These are phyloP conservation scores for Macrophomina phaseolina DNA, from an alignment of 2,329 filamentous ascomycete species.

Conservation along the genomic window DNA sequence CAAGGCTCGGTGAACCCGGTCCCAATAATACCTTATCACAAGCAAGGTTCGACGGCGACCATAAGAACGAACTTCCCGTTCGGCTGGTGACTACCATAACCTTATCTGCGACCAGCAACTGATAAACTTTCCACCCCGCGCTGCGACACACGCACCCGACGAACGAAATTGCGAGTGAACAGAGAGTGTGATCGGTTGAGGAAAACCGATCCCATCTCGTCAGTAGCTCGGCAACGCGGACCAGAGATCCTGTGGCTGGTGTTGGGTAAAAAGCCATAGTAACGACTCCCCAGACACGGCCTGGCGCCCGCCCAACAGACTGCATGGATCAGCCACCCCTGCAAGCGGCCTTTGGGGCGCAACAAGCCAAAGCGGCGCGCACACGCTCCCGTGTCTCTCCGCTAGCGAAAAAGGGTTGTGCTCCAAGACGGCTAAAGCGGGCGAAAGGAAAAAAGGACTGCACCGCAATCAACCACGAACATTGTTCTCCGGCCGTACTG, in stretches of 20 bases:
- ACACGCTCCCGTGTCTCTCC: conserved; percentile 18
- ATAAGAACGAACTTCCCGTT: background rate
- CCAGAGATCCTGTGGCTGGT: background rate
- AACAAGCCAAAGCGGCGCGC: conserved; percentile 10
- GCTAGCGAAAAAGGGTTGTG: background rate
- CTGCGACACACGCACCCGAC: background rate
- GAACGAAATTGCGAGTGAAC: background rate
- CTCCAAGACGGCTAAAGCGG: conserved; percentile 17
- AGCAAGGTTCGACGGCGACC: background rate
- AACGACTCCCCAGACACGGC: background rate
- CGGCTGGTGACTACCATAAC: background rate
- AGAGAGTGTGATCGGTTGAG: too few relatives aligned
- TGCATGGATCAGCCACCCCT: background rate
- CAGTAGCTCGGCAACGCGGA: background rate
- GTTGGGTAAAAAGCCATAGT: background rate
- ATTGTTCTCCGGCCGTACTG: background rate
- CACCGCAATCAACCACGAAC: conserved; percentile 18
- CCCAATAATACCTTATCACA: background rate
- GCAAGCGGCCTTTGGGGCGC: background rate
- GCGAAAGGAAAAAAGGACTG: background rate
- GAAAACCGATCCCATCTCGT: background rate
- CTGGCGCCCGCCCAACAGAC: conserved; percentile 15
- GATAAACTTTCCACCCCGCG: background rate
- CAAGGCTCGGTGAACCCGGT: background rate
- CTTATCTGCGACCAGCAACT: conserved; percentile 11